Evolutionary conservation across 768 basidiomycete genomes (phyloP).

Genomic region (Leccinum obscurum): DNA sequence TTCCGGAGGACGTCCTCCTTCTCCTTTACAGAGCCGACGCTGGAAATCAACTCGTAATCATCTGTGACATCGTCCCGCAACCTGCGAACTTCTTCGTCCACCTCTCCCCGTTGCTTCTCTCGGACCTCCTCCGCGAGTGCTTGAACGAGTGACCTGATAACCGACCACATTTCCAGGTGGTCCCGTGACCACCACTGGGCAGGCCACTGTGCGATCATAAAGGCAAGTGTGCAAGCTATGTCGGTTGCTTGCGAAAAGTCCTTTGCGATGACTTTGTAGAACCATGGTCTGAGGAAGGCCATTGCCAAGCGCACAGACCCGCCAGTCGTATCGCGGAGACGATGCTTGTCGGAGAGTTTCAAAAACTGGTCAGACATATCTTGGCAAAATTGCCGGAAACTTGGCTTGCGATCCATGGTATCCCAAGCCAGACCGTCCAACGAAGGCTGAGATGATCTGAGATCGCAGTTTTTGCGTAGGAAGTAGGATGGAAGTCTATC

Average conservation of each 20-base stretch:
- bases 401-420: slow-evolving; percentile 56
- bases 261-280: slow-evolving; percentile 49
- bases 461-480: slow-evolving; percentile 36
- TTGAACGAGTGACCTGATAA: slow-evolving; percentile 58
- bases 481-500: slow-evolving; percentile 76
- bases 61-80: slow-evolving; percentile 52
- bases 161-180: slow-evolving; percentile 57
- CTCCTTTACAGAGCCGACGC: slow-evolving; percentile 20
- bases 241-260: slow-evolving; percentile 41
- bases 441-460: slow-evolving; percentile 30
- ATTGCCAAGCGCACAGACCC: slow-evolving; percentile 68
- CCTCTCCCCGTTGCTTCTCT: slow-evolving; percentile 44
- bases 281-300: slow-evolving; percentile 69
- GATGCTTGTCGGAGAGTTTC: slow-evolving; percentile 51
- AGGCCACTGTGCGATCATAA: slow-evolving; percentile 63
- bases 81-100: slow-evolving; percentile 46
- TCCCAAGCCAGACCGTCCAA: slow-evolving; percentile 53
- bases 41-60: slow-evolving; percentile 36
- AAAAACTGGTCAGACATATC: slow-evolving; percentile 66
- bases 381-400: slow-evolving; percentile 70
- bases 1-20: slow-evolving; percentile 7
- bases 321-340: slow-evolving; percentile 64
- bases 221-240: slow-evolving; percentile 44
- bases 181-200: slow-evolving; percentile 67
- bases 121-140: slow-evolving; percentile 67